A percentile compares a stretch with the other conserved stretches of the same genome.
These are phyloP conservation scores for Danielozyma ontarioensis DNA, from an alignment of 805 yeast genomes.

Conservation along the genomic window DNA sequence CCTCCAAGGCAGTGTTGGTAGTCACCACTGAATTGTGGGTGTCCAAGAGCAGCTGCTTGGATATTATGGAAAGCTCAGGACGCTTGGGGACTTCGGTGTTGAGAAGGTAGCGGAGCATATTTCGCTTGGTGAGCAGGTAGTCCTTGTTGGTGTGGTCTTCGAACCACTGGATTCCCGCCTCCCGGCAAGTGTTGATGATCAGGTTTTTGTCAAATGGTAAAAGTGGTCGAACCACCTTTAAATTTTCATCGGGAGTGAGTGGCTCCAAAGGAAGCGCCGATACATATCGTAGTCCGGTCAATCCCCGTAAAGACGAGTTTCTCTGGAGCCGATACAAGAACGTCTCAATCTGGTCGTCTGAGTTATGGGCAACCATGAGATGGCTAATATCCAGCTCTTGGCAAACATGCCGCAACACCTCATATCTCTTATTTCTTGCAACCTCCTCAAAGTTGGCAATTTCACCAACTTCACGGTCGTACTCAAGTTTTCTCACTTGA, in stretches of 20 bases:
- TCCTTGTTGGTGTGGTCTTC: conserved; percentile 66
- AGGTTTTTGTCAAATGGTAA: conserved; percentile 39
- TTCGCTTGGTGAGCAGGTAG: conserved; percentile 50
- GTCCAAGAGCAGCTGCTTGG: conserved; percentile 1
- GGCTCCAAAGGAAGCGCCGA: conserved; percentile 23
- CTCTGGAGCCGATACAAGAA: conserved; percentile 48
- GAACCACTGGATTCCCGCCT: conserved; percentile 49
- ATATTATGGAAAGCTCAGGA: neutral
- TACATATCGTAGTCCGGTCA: conserved; percentile 45
- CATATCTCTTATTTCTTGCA: conserved; percentile 54
- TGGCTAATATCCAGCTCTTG: conserved; percentile 19
- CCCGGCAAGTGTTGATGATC: conserved; percentile 42
- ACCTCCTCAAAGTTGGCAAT: conserved; percentile 48
- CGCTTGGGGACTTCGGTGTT: neutral
- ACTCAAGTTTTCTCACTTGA: conserved; percentile 20
- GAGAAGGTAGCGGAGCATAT: conserved; percentile 41
- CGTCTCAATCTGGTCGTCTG: conserved; percentile 72
- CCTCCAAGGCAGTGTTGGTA: conserved; percentile 2
- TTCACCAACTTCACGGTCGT: conserved; percentile 19
- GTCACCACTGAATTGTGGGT: conserved; percentile 3
- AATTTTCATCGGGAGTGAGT: conserved; percentile 12
- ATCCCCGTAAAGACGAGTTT: conserved; percentile 45
- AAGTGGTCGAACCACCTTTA: conserved; percentile 46
- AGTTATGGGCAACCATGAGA: conserved; percentile 63
- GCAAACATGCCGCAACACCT: conserved; percentile 40